Evolutionary conservation across 2,329 filamentous ascomycete genomes (phyloP).

Genomic region (Purpureocillium takamizusanense): DNA sequence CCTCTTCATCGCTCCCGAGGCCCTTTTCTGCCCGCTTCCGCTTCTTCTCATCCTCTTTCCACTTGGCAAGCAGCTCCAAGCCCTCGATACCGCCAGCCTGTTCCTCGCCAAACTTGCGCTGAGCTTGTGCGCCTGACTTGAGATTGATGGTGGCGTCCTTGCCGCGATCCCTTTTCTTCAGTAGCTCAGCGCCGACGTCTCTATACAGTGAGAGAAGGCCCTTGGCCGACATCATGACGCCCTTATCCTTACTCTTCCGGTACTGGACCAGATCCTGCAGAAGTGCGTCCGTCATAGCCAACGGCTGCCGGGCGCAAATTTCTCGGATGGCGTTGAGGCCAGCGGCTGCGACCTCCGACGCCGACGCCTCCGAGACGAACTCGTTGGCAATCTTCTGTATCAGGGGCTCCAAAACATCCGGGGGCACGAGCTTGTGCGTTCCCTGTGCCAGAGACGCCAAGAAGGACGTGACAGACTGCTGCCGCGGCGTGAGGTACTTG

Average conservation of each 20-base stretch:
- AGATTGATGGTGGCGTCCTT: conserved; percentile 84
- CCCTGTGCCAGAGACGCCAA: conserved; percentile 87
- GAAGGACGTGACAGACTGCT: conserved; percentile 86
- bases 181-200: conserved; percentile 80
- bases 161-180: conserved; percentile 83
- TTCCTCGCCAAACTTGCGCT: conserved; percentile 76
- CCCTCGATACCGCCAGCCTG: conserved; percentile 78
- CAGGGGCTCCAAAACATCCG: conserved; percentile 83
- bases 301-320: conserved; percentile 81
- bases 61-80: conserved; percentile 81
- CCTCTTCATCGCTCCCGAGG: conserved; percentile 52
- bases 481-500: conserved; percentile 80
- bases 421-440: conserved; percentile 83
- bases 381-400: conserved; percentile 96
- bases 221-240: conserved; percentile 97
- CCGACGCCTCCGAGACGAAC: conserved; percentile 91
- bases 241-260: conserved; percentile 95
- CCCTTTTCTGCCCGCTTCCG: conserved; percentile 63
- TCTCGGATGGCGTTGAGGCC: conserved; percentile 93
- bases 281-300: conserved; percentile 95
- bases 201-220: conserved; percentile 84
- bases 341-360: conserved; percentile 81
- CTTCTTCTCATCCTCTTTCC: conserved; percentile 83
- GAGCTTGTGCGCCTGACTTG: conserved; percentile 63
- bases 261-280: conserved; percentile 94